Evolutionary conservation across 106 monocot genomes (phyloP), one percentile per base, ranked within the genome.

Genomic region (Hemerocallis citrina): DNA sequence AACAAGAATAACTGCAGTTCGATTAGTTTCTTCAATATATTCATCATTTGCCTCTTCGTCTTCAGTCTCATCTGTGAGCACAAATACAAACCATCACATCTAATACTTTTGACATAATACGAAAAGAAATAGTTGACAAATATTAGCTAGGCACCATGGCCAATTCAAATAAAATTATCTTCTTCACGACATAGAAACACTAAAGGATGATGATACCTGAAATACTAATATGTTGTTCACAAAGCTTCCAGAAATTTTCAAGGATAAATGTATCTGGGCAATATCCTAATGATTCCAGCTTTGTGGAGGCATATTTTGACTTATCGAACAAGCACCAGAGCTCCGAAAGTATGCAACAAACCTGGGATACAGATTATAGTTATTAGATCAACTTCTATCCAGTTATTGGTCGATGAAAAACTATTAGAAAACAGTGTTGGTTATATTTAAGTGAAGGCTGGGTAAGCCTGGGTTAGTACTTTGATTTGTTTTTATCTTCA

Each of bases 1-100:
- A 51, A 81, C 96, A 72, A 91, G 81, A 73, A 96, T 71, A 37
- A 91, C 78, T 44, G 81, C 84, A 70, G 87, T 91, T 55, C 71
- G 61, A 34, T 79, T 96, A 11, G 76, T 81, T 28, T 96, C 96
- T 71, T 96, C 96, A 69, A 96, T 84, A 55, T 91, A 96, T 65
- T 96, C 96, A 62, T 87, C 86, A 79, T 96, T 96, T 58, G 83
- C 90, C 75, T 79, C 74, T 73, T 96, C 96, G 65, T 96, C 96
- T 74, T 96, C 96, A 37, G 87, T 96, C 59, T 96, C 96, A 84
- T 91, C 96, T 96, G 74, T n/a, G 31, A 45, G 35, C 16, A 25
- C 40, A 41, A 37, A 50, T 20, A 59, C 23, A 6, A 36, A 33
- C 12, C 37, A 55, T 65, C 28, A 51, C 36, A 13, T 44, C 25